A percentile compares a stretch with the other conserved stretches of the same genome.
phyloP scores from a whole-genome alignment of 257 asterid species.

The Ballota nigra region DNA sequence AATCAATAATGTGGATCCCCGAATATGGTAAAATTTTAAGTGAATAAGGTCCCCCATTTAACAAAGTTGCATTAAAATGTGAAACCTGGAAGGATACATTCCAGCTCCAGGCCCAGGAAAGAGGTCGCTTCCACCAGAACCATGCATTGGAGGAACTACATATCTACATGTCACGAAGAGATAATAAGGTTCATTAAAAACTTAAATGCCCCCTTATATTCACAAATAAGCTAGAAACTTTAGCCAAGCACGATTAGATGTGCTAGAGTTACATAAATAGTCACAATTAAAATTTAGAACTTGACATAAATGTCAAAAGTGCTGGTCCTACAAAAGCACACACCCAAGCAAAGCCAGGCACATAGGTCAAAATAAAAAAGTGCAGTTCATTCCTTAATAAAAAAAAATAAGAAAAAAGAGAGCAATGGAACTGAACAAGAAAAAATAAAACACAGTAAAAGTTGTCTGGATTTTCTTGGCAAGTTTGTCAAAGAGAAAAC shows the following conservation, averaged over 20 bases:
- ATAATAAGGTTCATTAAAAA: neutral
- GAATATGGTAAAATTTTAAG: neutral
- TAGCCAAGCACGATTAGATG: neutral
- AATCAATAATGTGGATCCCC: neutral
- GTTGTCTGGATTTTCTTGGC: neutral
- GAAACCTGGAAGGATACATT: conserved; percentile 67
- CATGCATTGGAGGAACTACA: conserved; percentile 52
- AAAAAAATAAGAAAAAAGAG: neutral
- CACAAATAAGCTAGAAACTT: neutral
- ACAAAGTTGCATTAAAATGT: neutral
- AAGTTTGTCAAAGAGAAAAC: neutral
- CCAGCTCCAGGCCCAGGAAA: conserved; percentile 78
- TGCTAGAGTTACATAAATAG: neutral
- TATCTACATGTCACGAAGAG: conserved; percentile 24
- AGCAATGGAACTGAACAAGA: neutral
- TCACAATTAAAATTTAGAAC: neutral
- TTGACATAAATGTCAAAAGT: neutral
- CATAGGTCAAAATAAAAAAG: neutral
- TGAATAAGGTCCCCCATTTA: neutral
- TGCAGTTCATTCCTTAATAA: neutral
- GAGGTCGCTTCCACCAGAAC: conserved; percentile 49
- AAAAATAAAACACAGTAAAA: neutral
- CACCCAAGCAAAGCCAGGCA: neutral
- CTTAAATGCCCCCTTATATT: neutral
- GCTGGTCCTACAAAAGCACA: neutral